These are phyloP conservation scores for Phalaenopsis equestris DNA, from an alignment of 106 monocot species.

Conservation along the genomic window DNA sequence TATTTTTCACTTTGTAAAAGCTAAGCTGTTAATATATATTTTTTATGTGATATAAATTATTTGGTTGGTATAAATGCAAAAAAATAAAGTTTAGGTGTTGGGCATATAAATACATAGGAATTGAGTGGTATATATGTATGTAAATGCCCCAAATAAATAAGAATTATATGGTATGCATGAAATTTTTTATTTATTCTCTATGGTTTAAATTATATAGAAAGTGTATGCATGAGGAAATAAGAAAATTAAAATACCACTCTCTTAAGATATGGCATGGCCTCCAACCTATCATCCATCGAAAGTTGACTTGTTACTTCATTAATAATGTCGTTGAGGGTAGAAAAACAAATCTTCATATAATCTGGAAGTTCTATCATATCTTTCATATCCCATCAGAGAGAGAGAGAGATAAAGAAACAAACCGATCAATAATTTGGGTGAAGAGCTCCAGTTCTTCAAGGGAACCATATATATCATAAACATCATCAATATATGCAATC, in stretches of 20 bases:
- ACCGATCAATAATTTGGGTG: constrained; percentile 28
- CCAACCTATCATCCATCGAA: constrained; percentile 11
- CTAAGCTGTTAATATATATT: too few species aligned
- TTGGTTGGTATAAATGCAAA: too few species aligned
- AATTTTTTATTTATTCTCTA: too few species aligned
- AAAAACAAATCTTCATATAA: constrained; percentile 33
- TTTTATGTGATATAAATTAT: too few species aligned
- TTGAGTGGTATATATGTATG: too few species aligned
- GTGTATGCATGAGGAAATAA: not conserved
- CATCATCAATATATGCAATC: constrained; percentile 29
- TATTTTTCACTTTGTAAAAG: too few species aligned
- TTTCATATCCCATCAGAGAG: constrained; percentile 24
- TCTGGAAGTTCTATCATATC: constrained; percentile 31
- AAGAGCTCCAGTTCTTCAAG: constrained; percentile 41
- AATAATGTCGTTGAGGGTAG: constrained; percentile 14
- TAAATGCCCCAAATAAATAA: too few species aligned
- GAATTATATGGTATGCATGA: too few species aligned
- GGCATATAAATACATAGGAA: too few species aligned
- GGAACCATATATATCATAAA: constrained; percentile 39
- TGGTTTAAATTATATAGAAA: too few species aligned
- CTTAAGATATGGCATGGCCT: constrained; percentile 13
- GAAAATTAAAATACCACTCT: constrained; percentile 18
- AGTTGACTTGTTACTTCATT: constrained; percentile 20
- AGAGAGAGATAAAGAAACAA: not conserved
- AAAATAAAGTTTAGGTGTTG: too few species aligned